Base-by-base conservation (phyloP, 202 grass and related monocot species). In the Dendrocalamus latiflorus region DNA sequence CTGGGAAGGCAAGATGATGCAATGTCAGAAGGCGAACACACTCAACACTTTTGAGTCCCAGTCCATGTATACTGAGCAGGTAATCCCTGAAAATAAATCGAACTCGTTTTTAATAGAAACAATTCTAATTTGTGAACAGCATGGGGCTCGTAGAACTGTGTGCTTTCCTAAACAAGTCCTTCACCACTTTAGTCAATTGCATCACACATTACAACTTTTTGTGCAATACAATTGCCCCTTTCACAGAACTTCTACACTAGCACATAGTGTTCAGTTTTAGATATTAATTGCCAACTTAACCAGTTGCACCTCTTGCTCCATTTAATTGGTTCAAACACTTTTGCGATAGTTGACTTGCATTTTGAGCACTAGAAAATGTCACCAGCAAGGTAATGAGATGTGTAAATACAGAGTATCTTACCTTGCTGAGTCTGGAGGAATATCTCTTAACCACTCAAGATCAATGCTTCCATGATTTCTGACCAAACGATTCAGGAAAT, bases 41-140 rank as follows among this genome's bases (percentile, higher is more conserved):
- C 75, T 99, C 96, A 33, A 95, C 96, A 63, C 96, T 99, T 85
- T 99, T 96, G 48, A 99, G 93, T 30, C 96, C 96, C 82, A 99
- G 82, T 89, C 96, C 93, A 49, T 74, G 84, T 91, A 99, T 90
- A 74, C 96, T 96, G 49, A 99, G 86, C 25, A 99, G 83, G 88
- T 84, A 99, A 56, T 99, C 96, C 87, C 96, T 99, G 83, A 69
- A 84, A 90, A 49, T 49, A 73, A 79, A 83, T 71, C 48, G 11
- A 76, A 77, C 67, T 47, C 2, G 5, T 17, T 55, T 68, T 74
- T 75, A 90, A 53, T 41, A 65, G 13, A 70, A 76, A 81, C 3
- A 78, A 7, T 68, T 86, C 5, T 66, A 49, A 78, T 62, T 68
- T 81, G 44, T 63, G 30, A 76, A 79, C 22, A 83, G 25, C 8